These are phyloP conservation scores for Lepidopterella palustris DNA, from an alignment of 495 filamentous ascomycete species.

Conservation along the genomic window DNA sequence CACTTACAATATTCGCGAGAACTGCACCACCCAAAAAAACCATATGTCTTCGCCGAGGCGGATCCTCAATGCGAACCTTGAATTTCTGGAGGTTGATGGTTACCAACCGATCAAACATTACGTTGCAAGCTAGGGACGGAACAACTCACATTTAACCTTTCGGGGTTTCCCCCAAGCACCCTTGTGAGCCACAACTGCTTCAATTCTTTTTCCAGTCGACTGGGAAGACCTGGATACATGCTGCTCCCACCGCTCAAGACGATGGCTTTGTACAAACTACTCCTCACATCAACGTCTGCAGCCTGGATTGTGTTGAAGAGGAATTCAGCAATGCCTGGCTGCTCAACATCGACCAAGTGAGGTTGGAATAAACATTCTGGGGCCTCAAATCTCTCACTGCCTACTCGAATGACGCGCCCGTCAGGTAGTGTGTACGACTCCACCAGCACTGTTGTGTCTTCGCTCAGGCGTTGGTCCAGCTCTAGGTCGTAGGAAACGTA, in stretches of 20 bases:
- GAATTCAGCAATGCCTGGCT: conserved; percentile 92
- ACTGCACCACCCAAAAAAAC: conserved; percentile 97
- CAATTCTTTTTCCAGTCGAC: conserved; percentile 92
- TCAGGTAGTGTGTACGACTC: conserved; percentile 97
- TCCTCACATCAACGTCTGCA: conserved; percentile 90
- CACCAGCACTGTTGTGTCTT: conserved; percentile 95
- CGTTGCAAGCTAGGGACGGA: conserved; percentile 1
- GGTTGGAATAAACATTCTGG: conserved; percentile 99
- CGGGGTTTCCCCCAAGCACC: conserved; percentile 81
- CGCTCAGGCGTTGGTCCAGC: conserved; percentile 88
- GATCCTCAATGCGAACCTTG: conserved; percentile 98
- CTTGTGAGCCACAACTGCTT: conserved; percentile 97
- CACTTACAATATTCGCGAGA: conserved; percentile 77
- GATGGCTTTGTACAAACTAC: conserved; percentile 91
- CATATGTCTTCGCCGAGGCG: conserved; percentile 93
- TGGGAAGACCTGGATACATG: conserved; percentile 97
- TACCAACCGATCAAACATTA: conserved; percentile 5
- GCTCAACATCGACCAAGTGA: conserved; percentile 94
- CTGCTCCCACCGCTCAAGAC: conserved; percentile 92
- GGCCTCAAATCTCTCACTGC: conserved; percentile 94
- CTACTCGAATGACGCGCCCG: conserved; percentile 89
- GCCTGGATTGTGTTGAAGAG: conserved; percentile 97
- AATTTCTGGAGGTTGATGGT: conserved; percentile 62
- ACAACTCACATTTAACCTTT: conserved; percentile 66
- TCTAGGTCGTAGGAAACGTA: conserved; percentile 98